Conservation (phyloP, 2,329 filamentous ascomycete genomes). For the Penicillium sp. region DNA sequence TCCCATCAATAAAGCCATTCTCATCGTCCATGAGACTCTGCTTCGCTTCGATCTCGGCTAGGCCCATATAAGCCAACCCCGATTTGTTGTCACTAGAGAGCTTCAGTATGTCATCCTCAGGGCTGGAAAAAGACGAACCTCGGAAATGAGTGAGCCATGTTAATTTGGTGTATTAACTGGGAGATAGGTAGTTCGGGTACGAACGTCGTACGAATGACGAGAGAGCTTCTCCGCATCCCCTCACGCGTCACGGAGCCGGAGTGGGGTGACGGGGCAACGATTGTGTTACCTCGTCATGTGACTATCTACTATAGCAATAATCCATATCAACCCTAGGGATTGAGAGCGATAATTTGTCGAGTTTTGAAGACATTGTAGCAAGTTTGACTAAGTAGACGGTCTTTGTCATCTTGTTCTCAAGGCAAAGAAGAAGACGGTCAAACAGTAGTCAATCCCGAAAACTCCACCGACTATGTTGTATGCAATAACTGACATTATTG, state of each 20-base stretch:
- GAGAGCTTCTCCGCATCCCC: not conserved
- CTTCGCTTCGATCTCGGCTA: conserved; percentile 7
- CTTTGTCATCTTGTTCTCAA: not conserved
- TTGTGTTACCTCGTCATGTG: not conserved
- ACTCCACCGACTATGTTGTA: conserved; percentile 50
- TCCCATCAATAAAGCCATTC: not conserved
- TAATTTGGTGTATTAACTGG: not conserved
- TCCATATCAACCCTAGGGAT: no score
- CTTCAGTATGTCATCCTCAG: conserved; percentile 3
- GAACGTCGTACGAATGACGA: not conserved
- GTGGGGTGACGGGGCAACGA: not conserved
- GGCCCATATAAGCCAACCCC: conserved; percentile 2
- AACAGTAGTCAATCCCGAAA: not conserved
- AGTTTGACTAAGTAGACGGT: no score
- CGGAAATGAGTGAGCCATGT: conserved; percentile 4
- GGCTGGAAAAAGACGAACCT: not conserved
- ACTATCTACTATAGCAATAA: not conserved
- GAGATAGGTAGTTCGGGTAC: not conserved
- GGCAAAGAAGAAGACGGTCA: not conserved
- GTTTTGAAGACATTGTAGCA: not conserved
- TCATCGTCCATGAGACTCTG: conserved; percentile 2
- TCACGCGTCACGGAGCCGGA: not conserved
- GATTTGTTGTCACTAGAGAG: conserved; percentile 8
- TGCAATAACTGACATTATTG: conserved; percentile 55
- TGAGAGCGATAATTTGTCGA: no score